These are phyloP conservation scores for Serpula lacrymans DNA, from an alignment of 768 basidiomycete genomes.

Conservation along the genomic window DNA sequence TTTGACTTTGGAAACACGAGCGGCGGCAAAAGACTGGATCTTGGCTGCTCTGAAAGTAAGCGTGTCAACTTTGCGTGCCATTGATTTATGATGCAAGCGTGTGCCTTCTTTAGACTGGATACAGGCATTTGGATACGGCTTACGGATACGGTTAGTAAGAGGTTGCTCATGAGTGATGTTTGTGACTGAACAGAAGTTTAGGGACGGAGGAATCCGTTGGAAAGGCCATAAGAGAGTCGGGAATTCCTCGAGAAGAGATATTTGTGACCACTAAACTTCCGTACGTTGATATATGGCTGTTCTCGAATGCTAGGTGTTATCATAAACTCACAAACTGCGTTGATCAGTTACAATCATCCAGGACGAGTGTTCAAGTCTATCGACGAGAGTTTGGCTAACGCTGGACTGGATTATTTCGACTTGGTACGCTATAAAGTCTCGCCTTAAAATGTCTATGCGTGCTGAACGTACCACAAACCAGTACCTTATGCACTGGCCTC, in stretches of 20 bases:
- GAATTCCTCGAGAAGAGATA: conserved; percentile 41
- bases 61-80: background rate
- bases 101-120: conserved; percentile 33
- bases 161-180: too few relatives aligned
- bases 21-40: conserved; percentile 36
- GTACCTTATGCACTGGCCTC: conserved; percentile 54
- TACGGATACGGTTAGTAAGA: conserved; percentile 8
- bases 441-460: too few relatives aligned
- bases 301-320: too few relatives aligned
- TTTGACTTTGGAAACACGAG: conserved; percentile 29
- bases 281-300: conserved; percentile 23
- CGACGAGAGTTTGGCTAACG: conserved; percentile 23
- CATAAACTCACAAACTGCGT: conserved; percentile 9
- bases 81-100: too few relatives aligned
- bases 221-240: conserved; percentile 41
- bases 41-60: conserved; percentile 36
- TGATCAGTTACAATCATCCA: conserved; percentile 35
- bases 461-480: conserved; percentile 13
- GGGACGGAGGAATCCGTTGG: conserved; percentile 48
- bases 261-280: conserved; percentile 51
- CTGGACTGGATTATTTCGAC: conserved; percentile 29
- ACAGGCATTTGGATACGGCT: conserved; percentile 43
- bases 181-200: too few relatives aligned
- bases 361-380: conserved; percentile 23
- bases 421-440: conserved; percentile 16